Evolutionary conservation across 192 early-diverging fungal genomes (phyloP), one percentile per base, ranked within the genome.

Genomic region (Geosiphon pyriformis): DNA sequence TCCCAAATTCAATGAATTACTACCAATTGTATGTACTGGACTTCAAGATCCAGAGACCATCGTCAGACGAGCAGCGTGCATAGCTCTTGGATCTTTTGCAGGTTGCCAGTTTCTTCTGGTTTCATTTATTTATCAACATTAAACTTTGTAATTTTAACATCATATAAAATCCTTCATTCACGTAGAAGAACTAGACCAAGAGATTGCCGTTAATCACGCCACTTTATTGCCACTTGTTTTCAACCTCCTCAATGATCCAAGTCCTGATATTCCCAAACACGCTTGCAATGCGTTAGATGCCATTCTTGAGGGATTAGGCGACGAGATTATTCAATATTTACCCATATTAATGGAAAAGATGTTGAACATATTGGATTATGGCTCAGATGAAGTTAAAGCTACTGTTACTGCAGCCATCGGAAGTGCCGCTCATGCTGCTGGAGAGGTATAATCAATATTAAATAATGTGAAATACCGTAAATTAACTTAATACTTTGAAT

Each of bases 391-490:
- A 63, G 83, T 92, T 50, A 88, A 88, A 70, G 87, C 86, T 12
- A 85, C 88, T 32, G 91, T 91, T 25, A 82, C 88, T 25, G 90
- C 88, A 22, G 92, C 92, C 22, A 88, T 96, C 57, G 94, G 94
- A 17, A 92, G 90, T 59, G 90, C 91, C 17, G 94, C 94, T n/a
- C 88, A 93, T 76, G 87, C 93, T 33, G 83, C 92, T 18, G 87
- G 87, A 30, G 72, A 79, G 50, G 78, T 74, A 61, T n/a, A n/a
- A n/a, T n/a, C n/a, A n/a, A n/a, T n/a, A n/a, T n/a, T n/a, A n/a
- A n/a, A n/a, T n/a, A n/a, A n/a, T n/a, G n/a, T n/a, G n/a, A n/a
- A n/a, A n/a, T n/a, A n/a, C n/a, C n/a, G n/a, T n/a, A n/a, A n/a
- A n/a, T n/a, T n/a, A n/a, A n/a, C n/a, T n/a, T n/a, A n/a, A n/a